Percentiles rank a stretch among this genome's conserved stretches.
phyloP scores from a whole-genome alignment of 2,329 filamentous ascomycete genomes.

The Trichoderma gracile region DNA sequence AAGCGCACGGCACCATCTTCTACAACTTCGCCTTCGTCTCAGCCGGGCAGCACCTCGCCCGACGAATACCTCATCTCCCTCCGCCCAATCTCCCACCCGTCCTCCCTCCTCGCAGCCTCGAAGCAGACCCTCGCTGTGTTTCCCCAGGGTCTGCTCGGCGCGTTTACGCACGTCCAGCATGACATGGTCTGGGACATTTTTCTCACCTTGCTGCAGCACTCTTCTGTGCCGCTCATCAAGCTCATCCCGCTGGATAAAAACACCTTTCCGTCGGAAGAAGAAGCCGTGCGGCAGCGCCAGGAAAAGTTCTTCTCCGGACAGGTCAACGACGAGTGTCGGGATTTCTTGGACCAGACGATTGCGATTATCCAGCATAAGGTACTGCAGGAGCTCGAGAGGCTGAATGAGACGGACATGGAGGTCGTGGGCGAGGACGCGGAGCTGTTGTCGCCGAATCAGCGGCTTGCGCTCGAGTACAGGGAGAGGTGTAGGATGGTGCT shows the following conservation, averaged over 20 bases:
- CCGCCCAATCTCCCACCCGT: conserved; percentile 48
- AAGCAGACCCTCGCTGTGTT: conserved; percentile 41
- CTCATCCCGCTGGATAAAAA: conserved; percentile 32
- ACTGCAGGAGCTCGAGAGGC: conserved; percentile 45
- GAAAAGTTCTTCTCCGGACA: conserved; percentile 38
- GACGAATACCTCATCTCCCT: conserved; percentile 57
- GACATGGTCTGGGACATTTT: conserved; percentile 55
- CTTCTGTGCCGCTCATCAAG: conserved; percentile 31
- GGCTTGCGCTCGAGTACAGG: conserved; percentile 52
- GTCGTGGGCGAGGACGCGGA: conserved; percentile 43
- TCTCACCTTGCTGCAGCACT: conserved; percentile 41
- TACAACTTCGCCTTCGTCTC: not conserved
- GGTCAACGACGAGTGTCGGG: conserved; percentile 34
- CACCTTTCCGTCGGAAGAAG: conserved; percentile 28
- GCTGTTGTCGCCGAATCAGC: conserved; percentile 47
- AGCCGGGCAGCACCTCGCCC: conserved; percentile 21
- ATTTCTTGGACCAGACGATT: conserved; percentile 40
- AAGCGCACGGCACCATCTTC: conserved; percentile 40
- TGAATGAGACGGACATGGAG: conserved; percentile 51
- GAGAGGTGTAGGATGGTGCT: conserved; percentile 51
- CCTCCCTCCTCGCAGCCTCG: conserved; percentile 49
- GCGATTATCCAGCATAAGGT: conserved; percentile 48
- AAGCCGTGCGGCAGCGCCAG: conserved; percentile 35
- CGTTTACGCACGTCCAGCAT: conserved; percentile 55
- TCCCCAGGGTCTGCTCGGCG: conserved; percentile 37